Evolutionary conservation across 257 asterid species (phyloP).

Genomic region (Ligustrum vulgare): DNA sequence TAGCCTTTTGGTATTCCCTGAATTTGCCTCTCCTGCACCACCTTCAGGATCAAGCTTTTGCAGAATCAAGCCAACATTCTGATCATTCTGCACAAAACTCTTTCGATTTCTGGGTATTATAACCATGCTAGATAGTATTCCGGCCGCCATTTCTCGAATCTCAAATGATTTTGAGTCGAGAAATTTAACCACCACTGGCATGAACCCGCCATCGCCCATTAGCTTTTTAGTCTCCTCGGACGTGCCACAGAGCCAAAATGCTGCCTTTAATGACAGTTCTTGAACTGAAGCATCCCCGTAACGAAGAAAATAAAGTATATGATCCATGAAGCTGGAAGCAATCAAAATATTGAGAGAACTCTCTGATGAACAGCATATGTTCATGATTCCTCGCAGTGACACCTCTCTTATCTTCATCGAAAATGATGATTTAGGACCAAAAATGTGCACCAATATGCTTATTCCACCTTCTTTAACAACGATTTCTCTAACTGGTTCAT

Average conservation of each 20-base stretch:
- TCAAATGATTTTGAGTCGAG: conserved; percentile 71
- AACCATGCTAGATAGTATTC: conserved; percentile 63
- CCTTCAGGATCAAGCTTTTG: conserved; percentile 65
- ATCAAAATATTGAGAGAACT: conserved; percentile 38
- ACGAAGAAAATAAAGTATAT: conserved; percentile 57
- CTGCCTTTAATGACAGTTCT: conserved; percentile 74
- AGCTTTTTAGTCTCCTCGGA: conserved; percentile 74
- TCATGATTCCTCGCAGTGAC: conserved; percentile 67
- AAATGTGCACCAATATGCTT: conserved; percentile 47
- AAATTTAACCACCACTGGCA: conserved; percentile 67
- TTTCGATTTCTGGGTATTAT: conserved; percentile 61
- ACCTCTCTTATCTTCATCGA: conserved; percentile 66
- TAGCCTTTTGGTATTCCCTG: conserved; percentile 53
- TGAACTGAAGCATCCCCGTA: conserved; percentile 61
- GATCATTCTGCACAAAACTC: conserved; percentile 67
- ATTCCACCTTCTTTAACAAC: conserved; percentile 73
- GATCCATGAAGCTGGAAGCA: conserved; percentile 55
- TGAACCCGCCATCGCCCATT: conserved; percentile 91
- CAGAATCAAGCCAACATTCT: conserved; percentile 55
- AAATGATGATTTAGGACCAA: conserved; percentile 56
- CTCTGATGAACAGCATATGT: conserved; percentile 47
- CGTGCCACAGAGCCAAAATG: conserved; percentile 77
- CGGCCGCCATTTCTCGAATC: conserved; percentile 75
- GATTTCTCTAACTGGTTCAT: conserved; percentile 48
- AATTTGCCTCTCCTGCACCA: conserved; percentile 35